Conservation (phyloP, 345 rosid species). For the Populus ilicifolia region DNA sequence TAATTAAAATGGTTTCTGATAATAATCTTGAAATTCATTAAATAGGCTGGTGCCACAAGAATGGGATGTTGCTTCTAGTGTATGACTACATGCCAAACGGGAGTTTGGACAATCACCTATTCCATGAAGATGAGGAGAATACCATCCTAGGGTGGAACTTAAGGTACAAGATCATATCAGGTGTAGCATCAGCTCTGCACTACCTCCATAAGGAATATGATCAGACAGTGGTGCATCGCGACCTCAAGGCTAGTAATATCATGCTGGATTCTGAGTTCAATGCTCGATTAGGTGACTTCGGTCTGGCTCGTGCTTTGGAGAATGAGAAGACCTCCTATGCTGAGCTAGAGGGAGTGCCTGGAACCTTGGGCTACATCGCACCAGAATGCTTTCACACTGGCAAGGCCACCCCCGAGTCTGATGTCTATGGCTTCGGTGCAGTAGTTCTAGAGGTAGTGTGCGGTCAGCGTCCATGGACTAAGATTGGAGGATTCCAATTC, state of each 20-base stretch:
- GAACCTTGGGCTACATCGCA: slow-evolving; percentile 56
- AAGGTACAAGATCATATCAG: slow-evolving; percentile 44
- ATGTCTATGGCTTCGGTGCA: slow-evolving; percentile 54
- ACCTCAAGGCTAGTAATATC: slow-evolving; percentile 66
- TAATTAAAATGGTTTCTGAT: background rate
- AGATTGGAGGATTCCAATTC: slow-evolving; percentile 25
- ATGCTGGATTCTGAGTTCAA: slow-evolving; percentile 52
- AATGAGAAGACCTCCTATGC: slow-evolving; percentile 50
- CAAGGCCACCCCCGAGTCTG: slow-evolving; percentile 56
- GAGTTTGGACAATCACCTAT: slow-evolving; percentile 49
- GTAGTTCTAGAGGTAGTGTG: slow-evolving; percentile 54
- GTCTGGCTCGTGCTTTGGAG: slow-evolving; percentile 51
- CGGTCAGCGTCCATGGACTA: slow-evolving; percentile 47
- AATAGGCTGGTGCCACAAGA: slow-evolving; percentile 58
- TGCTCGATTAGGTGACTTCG: slow-evolving; percentile 59
- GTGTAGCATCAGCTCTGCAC: slow-evolving; percentile 52
- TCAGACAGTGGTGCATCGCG: slow-evolving; percentile 56
- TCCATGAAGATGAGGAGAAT: slow-evolving; percentile 21
- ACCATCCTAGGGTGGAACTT: slow-evolving; percentile 32
- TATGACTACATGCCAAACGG: slow-evolving; percentile 67
- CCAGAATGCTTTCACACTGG: slow-evolving; percentile 57
- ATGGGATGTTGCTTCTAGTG: slow-evolving; percentile 43
- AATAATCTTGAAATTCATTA: background rate
- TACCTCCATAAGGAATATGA: slow-evolving; percentile 61
- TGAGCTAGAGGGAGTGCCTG: slow-evolving; percentile 48